Percentiles rank a stretch among this genome's conserved stretches.
phyloP scores from a whole-genome alignment of 345 rosid species.

The Geranium rotundifolium region DNA sequence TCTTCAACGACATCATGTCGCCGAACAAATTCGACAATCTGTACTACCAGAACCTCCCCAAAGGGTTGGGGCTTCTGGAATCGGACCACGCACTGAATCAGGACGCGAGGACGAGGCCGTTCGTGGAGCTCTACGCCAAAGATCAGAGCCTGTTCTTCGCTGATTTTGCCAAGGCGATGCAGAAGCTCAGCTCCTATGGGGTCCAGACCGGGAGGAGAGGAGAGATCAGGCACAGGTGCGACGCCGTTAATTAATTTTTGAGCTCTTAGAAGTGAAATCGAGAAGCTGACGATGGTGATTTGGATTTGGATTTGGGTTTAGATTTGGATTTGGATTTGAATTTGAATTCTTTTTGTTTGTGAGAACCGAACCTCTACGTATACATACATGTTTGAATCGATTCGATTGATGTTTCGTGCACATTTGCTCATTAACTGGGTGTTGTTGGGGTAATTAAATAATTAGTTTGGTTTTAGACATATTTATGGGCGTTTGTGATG shows the following conservation, averaged over 20 bases:
- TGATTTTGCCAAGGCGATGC: slow-evolving; percentile 69
- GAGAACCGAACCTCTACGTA: background rate
- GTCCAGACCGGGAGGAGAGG: slow-evolving; percentile 72
- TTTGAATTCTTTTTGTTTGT: background rate
- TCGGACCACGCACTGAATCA: slow-evolving; percentile 60
- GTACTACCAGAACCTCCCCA: slow-evolving; percentile 66
- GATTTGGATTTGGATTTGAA: background rate
- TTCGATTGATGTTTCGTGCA: background rate
- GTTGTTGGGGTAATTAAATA: no score
- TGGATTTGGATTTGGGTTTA: background rate
- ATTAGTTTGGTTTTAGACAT: no score
- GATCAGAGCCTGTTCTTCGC: slow-evolving; percentile 53
- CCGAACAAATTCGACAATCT: slow-evolving; percentile 83
- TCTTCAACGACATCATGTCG: slow-evolving; percentile 81
- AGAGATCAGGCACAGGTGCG: slow-evolving; percentile 87
- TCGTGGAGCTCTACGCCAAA: slow-evolving; percentile 58
- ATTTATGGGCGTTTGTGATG: background rate
- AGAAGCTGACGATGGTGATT: background rate
- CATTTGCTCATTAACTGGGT: no score
- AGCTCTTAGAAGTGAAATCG: background rate
- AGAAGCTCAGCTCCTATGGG: slow-evolving; percentile 66
- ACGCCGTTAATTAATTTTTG: slow-evolving; percentile 46
- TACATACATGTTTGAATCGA: background rate
- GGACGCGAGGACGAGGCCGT: slow-evolving; percentile 51
- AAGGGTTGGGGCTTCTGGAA: slow-evolving; percentile 62